Conservation (phyloP, 257 asterid genomes). For the Fraxinus quadrangulata region DNA sequence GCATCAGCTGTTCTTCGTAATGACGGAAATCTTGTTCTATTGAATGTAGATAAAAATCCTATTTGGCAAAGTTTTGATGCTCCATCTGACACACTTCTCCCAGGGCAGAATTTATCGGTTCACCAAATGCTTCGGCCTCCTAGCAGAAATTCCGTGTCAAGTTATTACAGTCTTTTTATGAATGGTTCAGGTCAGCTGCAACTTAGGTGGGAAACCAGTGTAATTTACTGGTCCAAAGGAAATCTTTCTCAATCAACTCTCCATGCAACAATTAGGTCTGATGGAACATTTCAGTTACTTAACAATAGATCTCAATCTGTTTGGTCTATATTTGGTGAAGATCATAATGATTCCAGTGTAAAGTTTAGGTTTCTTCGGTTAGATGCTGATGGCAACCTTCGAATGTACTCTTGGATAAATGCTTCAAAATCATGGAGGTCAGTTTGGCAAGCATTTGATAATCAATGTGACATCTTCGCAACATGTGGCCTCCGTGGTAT, state of each 20-base stretch:
- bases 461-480: conserved; percentile 49
- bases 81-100: conserved; percentile 44
- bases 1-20: conserved; percentile 38
- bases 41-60: conserved; percentile 19
- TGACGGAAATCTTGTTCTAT: conserved; percentile 39
- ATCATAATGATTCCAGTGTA: conserved; percentile 39
- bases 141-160: conserved; percentile 33
- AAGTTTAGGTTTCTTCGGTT: conserved; percentile 48
- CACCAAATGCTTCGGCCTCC: conserved; percentile 38
- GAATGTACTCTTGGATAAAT: conserved; percentile 47
- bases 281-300: conserved; percentile 37
- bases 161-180: conserved; percentile 43
- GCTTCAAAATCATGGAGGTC: conserved; percentile 43
- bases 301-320: conserved; percentile 31
- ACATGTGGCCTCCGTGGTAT: conserved; percentile 43
- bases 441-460: conserved; percentile 47
- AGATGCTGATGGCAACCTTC: conserved; percentile 51
- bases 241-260: conserved; percentile 25
- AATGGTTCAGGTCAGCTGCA: conserved; percentile 36
- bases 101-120: conserved; percentile 42
- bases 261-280: conserved; percentile 27
- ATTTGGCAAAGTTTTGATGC: conserved; percentile 46
- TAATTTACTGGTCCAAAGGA: conserved; percentile 43
- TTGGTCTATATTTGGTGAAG: conserved; percentile 42
- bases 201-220: conserved; percentile 48